Conservation (phyloP, 139 green algal species). For the Parachlorella kessleri region DNA sequence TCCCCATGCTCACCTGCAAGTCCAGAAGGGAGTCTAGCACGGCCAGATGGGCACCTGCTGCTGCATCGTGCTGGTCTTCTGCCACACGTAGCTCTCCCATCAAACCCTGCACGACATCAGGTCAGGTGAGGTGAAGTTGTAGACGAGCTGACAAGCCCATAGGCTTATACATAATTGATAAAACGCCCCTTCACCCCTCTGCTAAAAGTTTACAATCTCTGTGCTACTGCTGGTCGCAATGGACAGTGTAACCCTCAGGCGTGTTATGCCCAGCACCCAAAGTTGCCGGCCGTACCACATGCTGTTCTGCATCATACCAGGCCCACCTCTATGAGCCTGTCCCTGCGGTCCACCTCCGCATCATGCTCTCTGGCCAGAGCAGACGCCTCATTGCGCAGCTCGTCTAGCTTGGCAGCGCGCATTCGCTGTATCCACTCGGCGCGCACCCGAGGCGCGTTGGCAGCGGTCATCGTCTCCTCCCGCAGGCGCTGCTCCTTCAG, state of each 20-base stretch:
- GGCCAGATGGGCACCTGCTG: slow-evolving; percentile 45
- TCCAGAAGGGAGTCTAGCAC: slow-evolving; percentile 77
- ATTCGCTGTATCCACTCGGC: slow-evolving; percentile 36
- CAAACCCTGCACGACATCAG: slow-evolving; percentile 79
- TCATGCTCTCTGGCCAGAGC: slow-evolving; percentile 78
- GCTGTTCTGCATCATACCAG: too few relatives aligned
- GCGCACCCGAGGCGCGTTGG: slow-evolving; percentile 13
- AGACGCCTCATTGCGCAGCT: slow-evolving; percentile 7
- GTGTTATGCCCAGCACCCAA: too few relatives aligned
- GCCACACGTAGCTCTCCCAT: slow-evolving; percentile 85
- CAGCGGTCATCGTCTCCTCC: not conserved
- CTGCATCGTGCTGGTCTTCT: slow-evolving; percentile 83
- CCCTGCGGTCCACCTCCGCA: slow-evolving; percentile 80
- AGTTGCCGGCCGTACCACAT: too few relatives aligned
- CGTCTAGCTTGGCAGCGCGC: slow-evolving; percentile 18
- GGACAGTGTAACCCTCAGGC: too few relatives aligned
- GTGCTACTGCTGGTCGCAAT: too few relatives aligned
- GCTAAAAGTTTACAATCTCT: too few relatives aligned
- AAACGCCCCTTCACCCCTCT: too few relatives aligned
- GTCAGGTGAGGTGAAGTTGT: too few relatives aligned
- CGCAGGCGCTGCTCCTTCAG: slow-evolving; percentile 30
- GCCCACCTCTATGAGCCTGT: slow-evolving; percentile 81
- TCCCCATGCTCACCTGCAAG: too few relatives aligned
- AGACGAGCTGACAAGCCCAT: too few relatives aligned
- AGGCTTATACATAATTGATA: too few relatives aligned